phyloP scores from a whole-genome alignment of 495 filamentous ascomycete species.

The Aspergillus olivimuriae region DNA sequence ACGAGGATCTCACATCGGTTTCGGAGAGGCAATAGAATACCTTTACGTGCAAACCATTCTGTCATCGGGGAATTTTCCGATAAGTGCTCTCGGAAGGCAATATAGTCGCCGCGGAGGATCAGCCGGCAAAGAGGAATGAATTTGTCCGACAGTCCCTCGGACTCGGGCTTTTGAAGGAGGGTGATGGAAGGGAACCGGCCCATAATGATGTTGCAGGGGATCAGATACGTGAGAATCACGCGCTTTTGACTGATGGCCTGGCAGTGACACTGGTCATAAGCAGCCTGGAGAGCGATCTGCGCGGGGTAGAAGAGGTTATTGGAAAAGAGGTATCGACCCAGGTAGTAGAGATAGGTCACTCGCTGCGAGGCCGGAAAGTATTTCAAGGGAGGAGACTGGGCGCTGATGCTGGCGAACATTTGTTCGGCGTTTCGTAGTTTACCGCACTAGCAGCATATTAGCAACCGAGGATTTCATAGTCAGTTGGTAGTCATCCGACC shows the following conservation, averaged over 20 bases:
- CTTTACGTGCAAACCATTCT: slow-evolving; percentile 70
- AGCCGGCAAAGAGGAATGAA: slow-evolving; percentile 70
- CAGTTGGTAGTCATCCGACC: too few relatives aligned
- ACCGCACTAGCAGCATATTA: slow-evolving; percentile 32
- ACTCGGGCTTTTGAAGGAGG: slow-evolving; percentile 67
- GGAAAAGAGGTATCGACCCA: slow-evolving; percentile 81
- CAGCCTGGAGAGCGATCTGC: slow-evolving; percentile 63
- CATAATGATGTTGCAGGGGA: slow-evolving; percentile 74
- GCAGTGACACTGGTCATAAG: slow-evolving; percentile 71
- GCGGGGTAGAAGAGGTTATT: slow-evolving; percentile 75
- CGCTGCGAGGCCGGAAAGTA: slow-evolving; percentile 82
- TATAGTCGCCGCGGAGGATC: slow-evolving; percentile 73
- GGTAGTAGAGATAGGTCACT: slow-evolving; percentile 90
- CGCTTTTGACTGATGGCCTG: slow-evolving; percentile 64
- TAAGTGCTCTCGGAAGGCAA: slow-evolving; percentile 65
- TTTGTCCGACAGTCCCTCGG: slow-evolving; percentile 56
- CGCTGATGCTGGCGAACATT: slow-evolving; percentile 83
- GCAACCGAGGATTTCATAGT: slow-evolving; percentile 1
- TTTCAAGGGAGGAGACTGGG: slow-evolving; percentile 69
- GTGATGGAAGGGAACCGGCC: slow-evolving; percentile 70
- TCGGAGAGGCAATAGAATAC: slow-evolving; percentile 63
- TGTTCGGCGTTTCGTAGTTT: slow-evolving; percentile 65
- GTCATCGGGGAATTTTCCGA: slow-evolving; percentile 40
- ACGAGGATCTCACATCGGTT: slow-evolving; percentile 73
- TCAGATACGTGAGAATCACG: slow-evolving; percentile 76